Percentiles rank a stretch among this genome's conserved stretches.
Evolutionary conservation across 768 basidiomycete species (phyloP).

Genomic region (button mushroom (Agaricus bisporus)): DNA sequence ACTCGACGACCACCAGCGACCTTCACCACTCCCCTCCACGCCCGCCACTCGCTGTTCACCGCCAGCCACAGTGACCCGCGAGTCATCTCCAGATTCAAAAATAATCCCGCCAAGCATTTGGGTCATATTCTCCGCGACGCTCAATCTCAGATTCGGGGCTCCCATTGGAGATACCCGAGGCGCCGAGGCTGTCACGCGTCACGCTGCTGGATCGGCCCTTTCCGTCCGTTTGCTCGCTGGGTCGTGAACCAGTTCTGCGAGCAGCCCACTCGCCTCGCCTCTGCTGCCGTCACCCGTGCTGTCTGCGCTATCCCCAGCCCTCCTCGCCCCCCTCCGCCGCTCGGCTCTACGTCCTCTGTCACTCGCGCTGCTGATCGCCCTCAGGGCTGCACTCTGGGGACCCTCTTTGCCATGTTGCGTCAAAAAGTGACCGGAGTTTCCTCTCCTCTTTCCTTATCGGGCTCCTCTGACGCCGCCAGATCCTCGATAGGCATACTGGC

Average conservation of each 20-base stretch:
- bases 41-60: too few relatives aligned
- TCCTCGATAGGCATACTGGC: slow-evolving; percentile 18
- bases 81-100: slow-evolving; percentile 14
- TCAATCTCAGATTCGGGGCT: slow-evolving; percentile 13
- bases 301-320: too few relatives aligned
- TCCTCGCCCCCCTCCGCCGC: background rate
- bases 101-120: slow-evolving; percentile 10
- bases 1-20: too few relatives aligned
- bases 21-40: too few relatives aligned
- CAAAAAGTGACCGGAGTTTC: slow-evolving; percentile 15
- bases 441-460: slow-evolving; percentile 18
- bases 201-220: slow-evolving; percentile 9
- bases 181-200: slow-evolving; percentile 26
- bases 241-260: slow-evolving; percentile 10
- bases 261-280: slow-evolving; percentile 7
- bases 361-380: slow-evolving; percentile 1
- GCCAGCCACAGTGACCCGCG: too few relatives aligned
- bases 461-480: slow-evolving; percentile 12
- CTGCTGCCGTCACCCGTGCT: slow-evolving; percentile 5
- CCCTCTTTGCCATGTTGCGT: slow-evolving; percentile 13
- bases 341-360: background rate
- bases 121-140: slow-evolving; percentile 13
- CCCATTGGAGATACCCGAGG: slow-evolving; percentile 26
- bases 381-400: slow-evolving; percentile 7
- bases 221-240: slow-evolving; percentile 6